Conservation (phyloP, 2,329 filamentous ascomycete genomes). For the Huntiella decipiens region DNA sequence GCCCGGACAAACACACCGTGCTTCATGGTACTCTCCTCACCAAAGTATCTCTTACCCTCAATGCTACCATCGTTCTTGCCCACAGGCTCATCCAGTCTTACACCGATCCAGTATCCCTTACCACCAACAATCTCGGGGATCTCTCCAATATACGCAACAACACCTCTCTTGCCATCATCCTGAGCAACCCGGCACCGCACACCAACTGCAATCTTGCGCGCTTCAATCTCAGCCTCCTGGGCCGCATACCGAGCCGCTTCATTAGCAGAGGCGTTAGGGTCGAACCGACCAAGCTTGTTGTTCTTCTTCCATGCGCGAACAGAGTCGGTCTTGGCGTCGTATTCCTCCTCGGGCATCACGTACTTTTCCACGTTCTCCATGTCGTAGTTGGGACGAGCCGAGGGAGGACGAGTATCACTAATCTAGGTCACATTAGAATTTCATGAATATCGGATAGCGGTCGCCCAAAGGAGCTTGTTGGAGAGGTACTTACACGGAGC, state of each 20-base stretch:
- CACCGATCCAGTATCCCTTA: constrained; percentile 48
- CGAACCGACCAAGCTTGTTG: constrained; percentile 92
- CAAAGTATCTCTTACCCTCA: constrained; percentile 50
- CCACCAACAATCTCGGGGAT: constrained; percentile 55
- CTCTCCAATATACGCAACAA: constrained; percentile 51
- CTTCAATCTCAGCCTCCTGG: constrained; percentile 48
- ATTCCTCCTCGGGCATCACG: constrained; percentile 67
- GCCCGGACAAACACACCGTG: constrained; percentile 63
- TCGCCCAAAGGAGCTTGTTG: not conserved
- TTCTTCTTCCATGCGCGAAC: constrained; percentile 90
- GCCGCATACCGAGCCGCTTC: constrained; percentile 54
- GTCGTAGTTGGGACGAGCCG: constrained; percentile 64
- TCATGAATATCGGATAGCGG: not conserved
- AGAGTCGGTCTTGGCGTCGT: constrained; percentile 69
- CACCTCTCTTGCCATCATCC: constrained; percentile 50
- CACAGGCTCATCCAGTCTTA: constrained; percentile 59
- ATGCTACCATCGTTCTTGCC: constrained; percentile 70
- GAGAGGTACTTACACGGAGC: constrained; percentile 48
- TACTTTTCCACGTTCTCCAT: constrained; percentile 73
- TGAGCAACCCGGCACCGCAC: constrained; percentile 45
- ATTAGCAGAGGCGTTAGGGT: constrained; percentile 59
- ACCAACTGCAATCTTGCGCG: constrained; percentile 45
- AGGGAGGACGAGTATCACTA: constrained; percentile 57
- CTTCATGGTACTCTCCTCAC: constrained; percentile 41
- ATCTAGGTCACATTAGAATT: constrained; percentile 33